Evolutionary conservation across 345 rosid genomes (phyloP).

Genomic region (Heritiera littoralis): DNA sequence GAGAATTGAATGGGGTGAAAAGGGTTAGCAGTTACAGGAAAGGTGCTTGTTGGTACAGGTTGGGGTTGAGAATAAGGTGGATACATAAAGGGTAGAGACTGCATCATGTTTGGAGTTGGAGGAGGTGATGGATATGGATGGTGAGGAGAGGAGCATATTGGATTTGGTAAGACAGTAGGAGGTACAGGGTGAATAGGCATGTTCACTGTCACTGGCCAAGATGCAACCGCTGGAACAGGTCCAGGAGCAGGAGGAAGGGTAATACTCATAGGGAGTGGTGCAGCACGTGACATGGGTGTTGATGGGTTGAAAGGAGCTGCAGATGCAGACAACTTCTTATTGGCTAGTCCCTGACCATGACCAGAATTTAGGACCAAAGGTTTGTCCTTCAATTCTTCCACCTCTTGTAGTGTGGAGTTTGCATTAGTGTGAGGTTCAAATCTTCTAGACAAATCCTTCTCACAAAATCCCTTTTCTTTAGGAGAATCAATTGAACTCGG

Average conservation of each 20-base stretch:
- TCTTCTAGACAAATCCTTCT: conserved; percentile 34
- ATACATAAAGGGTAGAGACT: conserved; percentile 75
- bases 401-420: conserved; percentile 28
- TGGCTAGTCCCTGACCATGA: conserved; percentile 50
- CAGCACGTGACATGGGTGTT: conserved; percentile 57
- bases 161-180: conserved; percentile 47
- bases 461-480: conserved; percentile 30
- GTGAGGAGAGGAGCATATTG: conserved; percentile 59
- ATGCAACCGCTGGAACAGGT: conserved; percentile 56
- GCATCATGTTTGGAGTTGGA: conserved; percentile 86
- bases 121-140: conserved; percentile 83
- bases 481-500: conserved; percentile 48
- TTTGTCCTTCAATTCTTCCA: conserved; percentile 69
- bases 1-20: conserved; percentile 84
- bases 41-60: conserved; percentile 65
- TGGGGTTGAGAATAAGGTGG: conserved; percentile 77
- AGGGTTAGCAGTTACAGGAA: conserved; percentile 67
- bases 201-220: conserved; percentile 77
- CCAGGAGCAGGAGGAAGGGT: conserved; percentile 54
- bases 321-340: conserved; percentile 89
- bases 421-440: conserved; percentile 35
- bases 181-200: conserved; percentile 42
- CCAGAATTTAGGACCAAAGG: conserved; percentile 40
- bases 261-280: conserved; percentile 62
- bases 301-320: conserved; percentile 96